Evolutionary conservation across 2,329 filamentous ascomycete species (phyloP), one percentile per base, ranked within the genome.

Genomic region (Diaporthe citrichinensis): DNA sequence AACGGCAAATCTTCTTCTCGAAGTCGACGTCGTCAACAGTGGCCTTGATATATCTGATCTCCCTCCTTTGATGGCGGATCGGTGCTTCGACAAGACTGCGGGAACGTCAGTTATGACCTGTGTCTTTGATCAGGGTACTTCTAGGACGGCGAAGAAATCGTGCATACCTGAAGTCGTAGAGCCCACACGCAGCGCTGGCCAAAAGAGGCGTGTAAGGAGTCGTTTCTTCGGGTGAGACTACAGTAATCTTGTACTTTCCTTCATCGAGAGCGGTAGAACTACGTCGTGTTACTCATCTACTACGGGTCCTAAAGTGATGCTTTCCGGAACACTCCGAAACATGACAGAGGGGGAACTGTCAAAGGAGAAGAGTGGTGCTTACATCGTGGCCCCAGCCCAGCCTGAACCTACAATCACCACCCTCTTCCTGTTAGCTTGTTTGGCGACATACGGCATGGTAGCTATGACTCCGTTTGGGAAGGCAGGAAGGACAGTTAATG

Each of bases 321-420:
- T 14, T 39, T 39, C 36, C 14, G 36, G 36, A 14, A 39, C 36
- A 39, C 36, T 39, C 10, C 14, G 14, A 39, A 39, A 39, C 4
- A 39, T 39, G 10, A 39, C 36, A 39, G 12, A 39, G 14, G 36
- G 10, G 36, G 36, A 39, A 39, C 36, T 39, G 36, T 15, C 10
- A 14, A 39, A 39, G 36, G 10, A 12, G 36, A 39, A 39, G 36
- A 39, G 12, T 39, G 10, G 36, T 39, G 36, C 36, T 39, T 14
- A 74, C n/a, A 76, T n/a, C 20, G 71, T 76, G 10, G 74, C 61
- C 17, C 71, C 71, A 49, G 74, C 74, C 71, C 74, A 74, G 4
- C 71, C 74, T 2, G 74, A 62, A 23, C 74, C 71, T 55, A 76
- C 74, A 12, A 76, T 73, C 15, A 76, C 23, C 7, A 76, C 71